These are phyloP conservation scores for Pseudogymnoascus sp. DNA, from an alignment of 2,329 filamentous ascomycete genomes.

Conservation along the genomic window DNA sequence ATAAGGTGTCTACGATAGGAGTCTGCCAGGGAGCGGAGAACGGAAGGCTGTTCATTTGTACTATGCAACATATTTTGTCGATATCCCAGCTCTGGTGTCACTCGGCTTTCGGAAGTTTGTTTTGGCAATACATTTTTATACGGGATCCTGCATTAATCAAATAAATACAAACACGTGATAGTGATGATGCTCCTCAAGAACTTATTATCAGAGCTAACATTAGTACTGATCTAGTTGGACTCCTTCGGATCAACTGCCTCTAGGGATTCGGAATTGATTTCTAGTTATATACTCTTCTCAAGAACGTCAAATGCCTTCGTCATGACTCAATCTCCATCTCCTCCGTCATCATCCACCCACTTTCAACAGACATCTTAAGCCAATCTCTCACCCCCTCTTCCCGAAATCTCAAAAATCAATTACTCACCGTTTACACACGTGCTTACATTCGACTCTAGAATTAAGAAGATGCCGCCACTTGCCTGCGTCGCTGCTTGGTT, in stretches of 20 bases:
- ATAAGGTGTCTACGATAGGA: not conserved
- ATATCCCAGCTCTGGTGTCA: conserved; percentile 1
- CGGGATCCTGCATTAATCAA: not conserved
- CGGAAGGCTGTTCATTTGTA: conserved; percentile 2
- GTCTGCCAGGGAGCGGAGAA: conserved; percentile 3
- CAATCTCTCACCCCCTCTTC: not conserved
- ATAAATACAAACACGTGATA: not conserved
- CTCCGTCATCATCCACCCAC: not conserved
- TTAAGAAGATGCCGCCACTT: not conserved
- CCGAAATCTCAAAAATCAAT: not conserved
- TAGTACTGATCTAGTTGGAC: not conserved
- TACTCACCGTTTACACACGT: not conserved
- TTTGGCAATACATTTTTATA: conserved; percentile 5
- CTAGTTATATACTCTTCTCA: not conserved
- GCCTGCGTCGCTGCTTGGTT: not conserved
- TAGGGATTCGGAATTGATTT: not conserved
- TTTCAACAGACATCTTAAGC: not conserved
- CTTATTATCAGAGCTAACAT: conserved; percentile 1
- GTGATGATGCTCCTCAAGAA: not conserved
- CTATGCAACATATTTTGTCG: conserved; percentile 4
- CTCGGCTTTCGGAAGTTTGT: not conserved
- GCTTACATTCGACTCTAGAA: not conserved
- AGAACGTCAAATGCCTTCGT: not conserved
- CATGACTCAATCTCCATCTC: not conserved
- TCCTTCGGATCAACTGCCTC: not conserved